These are phyloP conservation scores for Geotrichum bryndzae DNA, from an alignment of 1,139 yeast genomes.

Conservation along the genomic window DNA sequence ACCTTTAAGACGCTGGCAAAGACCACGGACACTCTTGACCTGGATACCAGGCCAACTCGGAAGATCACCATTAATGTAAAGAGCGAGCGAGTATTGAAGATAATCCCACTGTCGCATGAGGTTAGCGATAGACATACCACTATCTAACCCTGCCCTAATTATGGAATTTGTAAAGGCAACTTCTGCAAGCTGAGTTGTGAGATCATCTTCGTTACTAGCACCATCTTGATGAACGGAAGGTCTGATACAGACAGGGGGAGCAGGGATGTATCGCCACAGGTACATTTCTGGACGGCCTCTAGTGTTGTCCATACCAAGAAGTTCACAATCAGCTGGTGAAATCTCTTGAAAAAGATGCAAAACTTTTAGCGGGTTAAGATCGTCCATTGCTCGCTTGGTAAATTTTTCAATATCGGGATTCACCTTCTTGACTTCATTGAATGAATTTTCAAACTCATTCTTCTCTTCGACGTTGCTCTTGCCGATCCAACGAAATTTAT, in stretches of 20 bases:
- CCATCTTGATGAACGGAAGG: conserved; percentile 97
- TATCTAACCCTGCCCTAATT: conserved; percentile 89
- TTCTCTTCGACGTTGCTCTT: conserved; percentile 85
- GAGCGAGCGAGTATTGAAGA: conserved; percentile 88
- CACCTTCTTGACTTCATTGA: conserved; percentile 68
- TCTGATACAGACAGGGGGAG: conserved; percentile 97
- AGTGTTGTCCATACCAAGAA: conserved; percentile 82
- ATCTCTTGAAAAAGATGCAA: conserved; percentile 82
- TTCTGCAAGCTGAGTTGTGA: conserved; percentile 92
- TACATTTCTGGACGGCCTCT: conserved; percentile 94
- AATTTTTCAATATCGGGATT: conserved; percentile 87
- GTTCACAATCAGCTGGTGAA: conserved; percentile 80
- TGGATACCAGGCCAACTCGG: conserved; percentile 44
- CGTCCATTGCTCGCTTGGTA: conserved; percentile 83
- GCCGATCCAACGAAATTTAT: conserved; percentile 92
- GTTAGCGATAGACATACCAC: conserved; percentile 86
- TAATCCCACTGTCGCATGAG: conserved; percentile 99
- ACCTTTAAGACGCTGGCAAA: conserved; percentile 96
- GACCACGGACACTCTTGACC: conserved; percentile 84
- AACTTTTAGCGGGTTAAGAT: conserved; percentile 87
- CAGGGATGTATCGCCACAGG: conserved; percentile 95
- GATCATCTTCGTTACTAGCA: conserved; percentile 91
- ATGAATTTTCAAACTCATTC: conserved; percentile 62
- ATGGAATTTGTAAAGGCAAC: conserved; percentile 93
- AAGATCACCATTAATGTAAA: conserved; percentile 95